phyloP scores from a whole-genome alignment of 495 filamentous ascomycete genomes.

The Lasiosphaeriaceae sp. region DNA sequence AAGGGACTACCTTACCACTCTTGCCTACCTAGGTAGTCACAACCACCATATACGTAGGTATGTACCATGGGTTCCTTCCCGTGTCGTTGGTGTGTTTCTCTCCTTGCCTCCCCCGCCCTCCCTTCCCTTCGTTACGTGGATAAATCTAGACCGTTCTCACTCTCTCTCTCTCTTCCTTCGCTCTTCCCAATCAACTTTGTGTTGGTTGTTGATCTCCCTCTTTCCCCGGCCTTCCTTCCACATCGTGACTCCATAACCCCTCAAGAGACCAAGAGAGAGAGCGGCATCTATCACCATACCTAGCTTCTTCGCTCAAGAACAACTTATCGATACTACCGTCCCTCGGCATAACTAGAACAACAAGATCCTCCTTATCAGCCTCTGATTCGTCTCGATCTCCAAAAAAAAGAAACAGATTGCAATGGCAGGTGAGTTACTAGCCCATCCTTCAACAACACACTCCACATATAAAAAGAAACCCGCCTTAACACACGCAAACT shows the following conservation, averaged over 20 bases:
- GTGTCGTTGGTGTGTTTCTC: no score
- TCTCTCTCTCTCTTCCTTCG: neutral
- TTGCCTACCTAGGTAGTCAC: no score
- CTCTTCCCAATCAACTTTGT: neutral
- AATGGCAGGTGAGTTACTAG: neutral
- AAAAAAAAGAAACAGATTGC: neutral
- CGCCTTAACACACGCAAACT: neutral
- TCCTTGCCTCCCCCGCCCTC: neutral
- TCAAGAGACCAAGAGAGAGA: no score
- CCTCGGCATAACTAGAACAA: neutral
- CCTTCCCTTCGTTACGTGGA: neutral
- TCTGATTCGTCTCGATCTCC: no score
- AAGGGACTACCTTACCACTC: no score
- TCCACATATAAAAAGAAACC: neutral
- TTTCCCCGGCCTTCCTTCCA: neutral
- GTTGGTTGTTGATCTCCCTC: no score
- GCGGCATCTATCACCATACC: no score
- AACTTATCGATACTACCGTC: no score
- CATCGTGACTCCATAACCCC: neutral
- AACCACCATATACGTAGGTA: no score
- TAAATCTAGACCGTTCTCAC: neutral
- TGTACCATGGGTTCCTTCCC: no score
- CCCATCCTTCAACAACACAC: neutral
- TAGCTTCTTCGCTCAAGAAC: no score
- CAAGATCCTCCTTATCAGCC: no score